Evolutionary conservation across 2,329 filamentous ascomycete genomes (phyloP).

Genomic region (Fusarium buxicola): DNA sequence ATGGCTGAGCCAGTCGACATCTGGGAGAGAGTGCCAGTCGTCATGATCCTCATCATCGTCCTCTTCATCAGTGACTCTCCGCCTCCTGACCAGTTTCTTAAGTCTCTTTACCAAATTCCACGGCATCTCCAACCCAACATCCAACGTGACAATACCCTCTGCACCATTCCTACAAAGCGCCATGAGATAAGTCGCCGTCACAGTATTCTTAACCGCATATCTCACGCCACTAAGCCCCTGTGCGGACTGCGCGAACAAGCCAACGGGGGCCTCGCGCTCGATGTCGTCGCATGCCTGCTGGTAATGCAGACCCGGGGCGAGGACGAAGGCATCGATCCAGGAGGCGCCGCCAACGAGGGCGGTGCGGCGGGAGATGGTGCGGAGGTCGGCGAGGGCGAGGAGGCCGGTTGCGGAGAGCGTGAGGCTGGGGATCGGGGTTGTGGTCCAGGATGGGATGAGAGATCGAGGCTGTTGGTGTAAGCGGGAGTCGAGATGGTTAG

Average conservation of each 20-base stretch:
- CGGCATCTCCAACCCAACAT: constrained; percentile 42
- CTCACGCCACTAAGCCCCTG: constrained; percentile 34
- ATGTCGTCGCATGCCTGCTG: constrained; percentile 68
- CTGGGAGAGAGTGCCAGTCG: constrained; percentile 37
- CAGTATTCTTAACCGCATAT: constrained; percentile 60
- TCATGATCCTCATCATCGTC: constrained; percentile 37
- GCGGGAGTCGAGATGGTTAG: background rate
- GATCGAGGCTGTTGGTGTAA: constrained; percentile 34
- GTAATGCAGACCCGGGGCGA: constrained; percentile 71
- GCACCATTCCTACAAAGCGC: constrained; percentile 42
- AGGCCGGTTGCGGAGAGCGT: constrained; percentile 65
- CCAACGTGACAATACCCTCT: constrained; percentile 44
- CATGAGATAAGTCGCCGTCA: constrained; percentile 62
- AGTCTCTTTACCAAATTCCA: constrained; percentile 40
- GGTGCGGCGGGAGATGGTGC: constrained; percentile 66
- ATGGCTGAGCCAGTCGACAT: constrained; percentile 61
- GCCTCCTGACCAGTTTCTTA: constrained; percentile 10
- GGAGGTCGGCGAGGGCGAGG: constrained; percentile 69
- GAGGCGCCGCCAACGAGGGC: constrained; percentile 66
- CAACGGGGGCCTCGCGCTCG: constrained; percentile 52
- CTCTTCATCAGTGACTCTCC: constrained; percentile 18
- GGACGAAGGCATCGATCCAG: constrained; percentile 66
- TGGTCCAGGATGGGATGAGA: constrained; percentile 57
- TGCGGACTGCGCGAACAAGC: constrained; percentile 45
- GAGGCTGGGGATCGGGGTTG: constrained; percentile 59